Percentiles rank a stretch among this genome's conserved stretches.
Evolutionary conservation across 345 rosid genomes (phyloP).

Genomic region (Linum trigynum): DNA sequence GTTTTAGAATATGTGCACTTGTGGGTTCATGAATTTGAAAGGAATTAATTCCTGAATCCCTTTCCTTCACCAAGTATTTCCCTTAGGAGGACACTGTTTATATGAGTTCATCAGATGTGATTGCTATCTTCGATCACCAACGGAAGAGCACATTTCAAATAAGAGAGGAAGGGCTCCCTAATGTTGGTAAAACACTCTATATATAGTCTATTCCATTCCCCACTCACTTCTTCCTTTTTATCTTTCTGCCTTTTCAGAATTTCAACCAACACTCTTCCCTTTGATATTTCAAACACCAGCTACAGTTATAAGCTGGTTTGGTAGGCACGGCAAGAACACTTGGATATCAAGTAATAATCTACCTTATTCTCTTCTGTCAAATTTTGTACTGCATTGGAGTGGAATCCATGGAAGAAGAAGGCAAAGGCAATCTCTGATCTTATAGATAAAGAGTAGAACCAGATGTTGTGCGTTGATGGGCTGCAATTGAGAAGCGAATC

Average conservation of each 20-base stretch:
- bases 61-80: not conserved
- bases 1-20: no score
- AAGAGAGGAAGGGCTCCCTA: slow-evolving; percentile 77
- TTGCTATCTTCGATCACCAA: slow-evolving; percentile 77
- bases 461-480: slow-evolving; percentile 81
- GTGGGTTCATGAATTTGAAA: not conserved
- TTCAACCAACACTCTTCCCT: not conserved
- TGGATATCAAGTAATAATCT: not conserved
- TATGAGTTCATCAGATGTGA: slow-evolving; percentile 44
- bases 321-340: no score
- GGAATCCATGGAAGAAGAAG: slow-evolving; percentile 99
- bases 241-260: not conserved
- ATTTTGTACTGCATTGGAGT: slow-evolving; percentile 40
- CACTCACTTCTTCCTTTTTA: not conserved
- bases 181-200: slow-evolving; percentile 43
- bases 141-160: slow-evolving; percentile 59
- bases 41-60: not conserved
- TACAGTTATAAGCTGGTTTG: no score
- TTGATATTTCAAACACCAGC: no score
- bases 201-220: no score
- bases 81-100: slow-evolving; percentile 72
- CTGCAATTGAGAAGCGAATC: slow-evolving; percentile 64
- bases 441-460: slow-evolving; percentile 85
- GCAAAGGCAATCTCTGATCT: slow-evolving; percentile 62
- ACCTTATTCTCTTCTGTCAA: not conserved